phyloP scores from a whole-genome alignment of 345 rosid genomes.

The Punica granatum region DNA sequence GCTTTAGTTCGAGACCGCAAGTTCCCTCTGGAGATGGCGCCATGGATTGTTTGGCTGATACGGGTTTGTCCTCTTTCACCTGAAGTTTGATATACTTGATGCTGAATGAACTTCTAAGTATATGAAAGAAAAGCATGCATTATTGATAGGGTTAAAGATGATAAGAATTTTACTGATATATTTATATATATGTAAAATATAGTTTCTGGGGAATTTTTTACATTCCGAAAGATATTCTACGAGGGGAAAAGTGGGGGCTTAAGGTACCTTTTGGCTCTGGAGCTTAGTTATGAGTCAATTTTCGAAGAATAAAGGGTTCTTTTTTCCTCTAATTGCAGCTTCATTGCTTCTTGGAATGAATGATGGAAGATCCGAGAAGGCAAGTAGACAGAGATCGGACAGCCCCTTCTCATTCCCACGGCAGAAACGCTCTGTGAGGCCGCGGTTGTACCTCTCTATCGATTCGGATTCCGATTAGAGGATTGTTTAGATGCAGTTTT shows the following conservation, averaged over 20 bases:
- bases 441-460: constrained; percentile 63
- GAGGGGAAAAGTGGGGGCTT: neutral
- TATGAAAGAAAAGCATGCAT: neutral
- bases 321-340: constrained; percentile 44
- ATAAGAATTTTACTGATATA: neutral
- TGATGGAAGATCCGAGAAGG: constrained; percentile 56
- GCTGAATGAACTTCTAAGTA: neutral
- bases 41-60: constrained; percentile 51
- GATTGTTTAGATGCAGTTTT: neutral
- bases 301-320: neutral
- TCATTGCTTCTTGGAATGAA: constrained; percentile 73
- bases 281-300: neutral
- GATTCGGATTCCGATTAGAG: constrained; percentile 69
- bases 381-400: constrained; percentile 63
- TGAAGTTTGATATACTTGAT: neutral
- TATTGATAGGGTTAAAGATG: neutral
- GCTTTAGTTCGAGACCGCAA: constrained; percentile 47
- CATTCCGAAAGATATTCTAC: neutral
- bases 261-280: neutral
- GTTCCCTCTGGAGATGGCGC: constrained; percentile 41
- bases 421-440: constrained; percentile 85
- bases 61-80: constrained; percentile 55
- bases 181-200: too few species aligned
- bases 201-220: neutral
- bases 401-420: constrained; percentile 71